Conservation (phyloP, 306 rosid species). For the Gleditsia sinensis region DNA sequence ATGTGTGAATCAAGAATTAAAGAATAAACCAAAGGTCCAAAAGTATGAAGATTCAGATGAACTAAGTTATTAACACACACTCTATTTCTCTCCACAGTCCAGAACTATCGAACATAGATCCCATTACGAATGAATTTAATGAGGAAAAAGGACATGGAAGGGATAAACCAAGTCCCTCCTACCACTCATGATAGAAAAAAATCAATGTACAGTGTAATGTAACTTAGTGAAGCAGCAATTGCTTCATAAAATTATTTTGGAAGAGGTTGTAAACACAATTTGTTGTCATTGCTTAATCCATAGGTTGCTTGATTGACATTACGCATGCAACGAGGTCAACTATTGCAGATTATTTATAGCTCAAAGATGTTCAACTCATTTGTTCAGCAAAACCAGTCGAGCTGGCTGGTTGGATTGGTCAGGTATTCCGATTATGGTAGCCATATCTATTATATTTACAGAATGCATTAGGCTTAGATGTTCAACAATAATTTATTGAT, state of each 20-base stretch:
- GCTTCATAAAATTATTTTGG: conserved; percentile 52
- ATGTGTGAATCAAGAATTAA: background rate
- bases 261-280: conserved; percentile 73
- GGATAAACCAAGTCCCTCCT: background rate
- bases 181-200: background rate
- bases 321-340: background rate
- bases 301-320: conserved; percentile 15
- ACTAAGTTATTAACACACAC: background rate
- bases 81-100: background rate
- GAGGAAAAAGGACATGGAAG: conserved; percentile 20
- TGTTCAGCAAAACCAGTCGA: conserved; percentile 93
- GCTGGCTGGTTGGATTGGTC: conserved; percentile 92
- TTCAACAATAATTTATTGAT: background rate
- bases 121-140: no score
- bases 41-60: background rate
- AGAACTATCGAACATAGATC: no score
- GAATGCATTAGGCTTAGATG: background rate
- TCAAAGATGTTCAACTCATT: conserved; percentile 85
- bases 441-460: conserved; percentile 7
- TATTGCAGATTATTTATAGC: conserved; percentile 74
- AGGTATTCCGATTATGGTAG: conserved; percentile 52
- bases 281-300: conserved; percentile 14
- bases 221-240: background rate
- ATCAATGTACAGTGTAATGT: background rate
- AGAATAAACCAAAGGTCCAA: background rate